Conservation (phyloP, 2,329 filamentous ascomycete genomes). For the Hymenoscyphus occultus region DNA sequence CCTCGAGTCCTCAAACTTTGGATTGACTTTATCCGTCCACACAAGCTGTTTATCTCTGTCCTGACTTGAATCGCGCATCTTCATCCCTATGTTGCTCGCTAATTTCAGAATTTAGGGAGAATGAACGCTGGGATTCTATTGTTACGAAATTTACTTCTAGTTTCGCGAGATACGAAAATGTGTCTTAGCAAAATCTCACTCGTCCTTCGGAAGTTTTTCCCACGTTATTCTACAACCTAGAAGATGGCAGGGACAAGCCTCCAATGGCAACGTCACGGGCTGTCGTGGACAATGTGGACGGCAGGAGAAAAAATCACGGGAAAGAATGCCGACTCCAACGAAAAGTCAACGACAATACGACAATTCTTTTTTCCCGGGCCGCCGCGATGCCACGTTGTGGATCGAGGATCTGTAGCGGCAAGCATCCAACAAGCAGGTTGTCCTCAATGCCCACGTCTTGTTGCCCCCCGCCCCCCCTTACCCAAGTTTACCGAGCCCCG, state of each 20-base stretch:
- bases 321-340: neutral
- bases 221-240: neutral
- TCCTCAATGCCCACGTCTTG: conserved; percentile 3
- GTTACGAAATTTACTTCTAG: neutral
- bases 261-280: neutral
- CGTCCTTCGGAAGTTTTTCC: conserved; percentile 1
- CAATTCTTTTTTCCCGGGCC: neutral
- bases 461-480: neutral
- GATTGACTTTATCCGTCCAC: neutral
- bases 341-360: neutral
- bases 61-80: neutral
- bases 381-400: conserved; percentile 6
- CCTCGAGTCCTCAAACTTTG: neutral
- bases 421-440: neutral
- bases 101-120: neutral
- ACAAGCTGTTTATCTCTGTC: neutral
- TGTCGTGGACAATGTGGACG: neutral
- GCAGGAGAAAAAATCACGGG: neutral
- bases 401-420: conserved; percentile 7
- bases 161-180: neutral
- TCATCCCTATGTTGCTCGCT: neutral
- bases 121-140: neutral
- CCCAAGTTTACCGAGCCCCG: neutral
- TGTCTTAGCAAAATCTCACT: neutral
- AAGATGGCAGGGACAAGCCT: neutral